Evolutionary conservation across 2,329 filamentous ascomycete genomes (phyloP).

Genomic region (Fusarium neocosmosporiellum): DNA sequence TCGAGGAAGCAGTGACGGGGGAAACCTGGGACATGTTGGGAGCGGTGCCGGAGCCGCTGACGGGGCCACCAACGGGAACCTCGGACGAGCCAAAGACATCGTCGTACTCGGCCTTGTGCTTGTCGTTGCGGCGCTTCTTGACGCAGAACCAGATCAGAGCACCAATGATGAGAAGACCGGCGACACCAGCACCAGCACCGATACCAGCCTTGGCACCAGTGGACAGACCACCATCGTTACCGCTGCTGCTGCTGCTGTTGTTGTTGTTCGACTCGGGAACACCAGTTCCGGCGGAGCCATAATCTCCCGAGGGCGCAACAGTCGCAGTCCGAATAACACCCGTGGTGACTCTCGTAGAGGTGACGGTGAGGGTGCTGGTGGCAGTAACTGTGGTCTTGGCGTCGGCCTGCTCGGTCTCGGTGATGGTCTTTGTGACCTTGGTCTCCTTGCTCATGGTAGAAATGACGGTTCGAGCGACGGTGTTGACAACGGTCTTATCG

Average conservation of each 20-base stretch:
- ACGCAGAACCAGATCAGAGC: constrained; percentile 46
- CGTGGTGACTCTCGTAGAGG: constrained; percentile 48
- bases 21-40: constrained; percentile 48
- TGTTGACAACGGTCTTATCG: constrained; percentile 42
- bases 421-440: constrained; percentile 46
- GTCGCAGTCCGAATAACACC: constrained; percentile 45
- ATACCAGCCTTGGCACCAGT: constrained; percentile 59
- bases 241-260: constrained; percentile 21
- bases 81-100: constrained; percentile 56
- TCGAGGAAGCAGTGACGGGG: constrained; percentile 39
- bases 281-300: constrained; percentile 33
- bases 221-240: constrained; percentile 47
- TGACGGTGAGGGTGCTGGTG: constrained; percentile 52
- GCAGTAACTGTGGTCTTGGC: constrained; percentile 53
- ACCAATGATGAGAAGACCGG: constrained; percentile 48
- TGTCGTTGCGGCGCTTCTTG: constrained; percentile 45
- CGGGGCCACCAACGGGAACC: constrained; percentile 52
- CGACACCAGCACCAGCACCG: constrained; percentile 53
- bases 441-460: constrained; percentile 46
- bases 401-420: constrained; percentile 48
- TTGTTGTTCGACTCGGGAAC: constrained; percentile 17
- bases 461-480: constrained; percentile 47
- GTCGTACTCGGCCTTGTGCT: constrained; percentile 50
- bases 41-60: constrained; percentile 31
- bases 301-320: constrained; percentile 39